These are phyloP conservation scores for Euphorbia pulcherrima DNA, from an alignment of 345 rosid genomes.

Conservation along the genomic window DNA sequence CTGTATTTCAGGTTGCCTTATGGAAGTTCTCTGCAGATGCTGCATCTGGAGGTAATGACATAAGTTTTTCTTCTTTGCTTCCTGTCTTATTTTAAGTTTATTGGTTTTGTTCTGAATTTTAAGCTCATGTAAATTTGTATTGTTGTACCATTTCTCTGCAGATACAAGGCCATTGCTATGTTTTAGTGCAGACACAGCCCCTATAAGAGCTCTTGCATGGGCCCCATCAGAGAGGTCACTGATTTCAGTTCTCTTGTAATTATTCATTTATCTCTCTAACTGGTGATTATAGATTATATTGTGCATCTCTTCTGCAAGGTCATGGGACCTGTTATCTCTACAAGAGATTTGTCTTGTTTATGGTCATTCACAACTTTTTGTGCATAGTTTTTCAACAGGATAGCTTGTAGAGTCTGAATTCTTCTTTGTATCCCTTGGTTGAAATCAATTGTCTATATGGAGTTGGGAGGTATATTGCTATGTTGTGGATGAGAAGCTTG, in stretches of 20 bases:
- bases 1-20: slow-evolving; percentile 67
- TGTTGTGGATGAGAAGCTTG: neutral
- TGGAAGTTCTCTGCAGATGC: slow-evolving; percentile 69
- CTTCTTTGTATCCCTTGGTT: too few relatives aligned
- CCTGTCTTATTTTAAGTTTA: neutral
- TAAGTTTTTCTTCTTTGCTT: neutral
- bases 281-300: slow-evolving; percentile 1
- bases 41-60: slow-evolving; percentile 50
- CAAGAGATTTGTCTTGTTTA: neutral
- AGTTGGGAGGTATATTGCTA: neutral
- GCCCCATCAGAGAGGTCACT: slow-evolving; percentile 74
- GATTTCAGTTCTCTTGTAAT: slow-evolving; percentile 4
- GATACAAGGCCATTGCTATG: slow-evolving; percentile 81
- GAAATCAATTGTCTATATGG: neutral
- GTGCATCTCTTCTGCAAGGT: neutral
- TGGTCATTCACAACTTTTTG: neutral
- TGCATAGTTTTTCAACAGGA: neutral
- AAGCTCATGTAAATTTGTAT: slow-evolving; percentile 5
- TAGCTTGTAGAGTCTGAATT: neutral
- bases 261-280: neutral
- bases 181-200: slow-evolving; percentile 79
- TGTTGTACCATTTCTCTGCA: slow-evolving; percentile 33
- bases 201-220: slow-evolving; percentile 87
- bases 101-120: neutral
- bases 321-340: neutral